Evolutionary conservation across 1,284 basidiomycete genomes (phyloP).

Genomic region (Marasmius sp.): DNA sequence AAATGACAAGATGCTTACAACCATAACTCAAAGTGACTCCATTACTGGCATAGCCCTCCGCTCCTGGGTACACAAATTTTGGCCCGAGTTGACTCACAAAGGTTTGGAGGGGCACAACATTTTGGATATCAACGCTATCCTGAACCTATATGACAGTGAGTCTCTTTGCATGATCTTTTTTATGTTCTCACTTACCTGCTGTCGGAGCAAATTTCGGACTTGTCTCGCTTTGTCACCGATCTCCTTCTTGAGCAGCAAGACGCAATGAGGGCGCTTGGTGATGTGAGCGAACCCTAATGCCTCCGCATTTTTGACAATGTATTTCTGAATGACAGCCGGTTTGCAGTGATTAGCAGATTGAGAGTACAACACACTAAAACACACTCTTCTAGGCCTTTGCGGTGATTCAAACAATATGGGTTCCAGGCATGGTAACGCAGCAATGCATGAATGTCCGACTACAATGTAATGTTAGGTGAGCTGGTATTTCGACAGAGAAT

Average conservation of each 20-base stretch:
- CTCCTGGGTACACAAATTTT: background rate
- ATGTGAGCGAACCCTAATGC: background rate
- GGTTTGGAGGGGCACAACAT: background rate
- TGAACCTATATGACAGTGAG: too few species aligned
- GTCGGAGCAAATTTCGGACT: background rate
- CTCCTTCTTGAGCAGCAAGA: background rate
- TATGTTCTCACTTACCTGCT: too few species aligned
- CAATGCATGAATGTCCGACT: too few species aligned
- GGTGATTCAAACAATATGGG: too few species aligned
- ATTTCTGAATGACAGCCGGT: too few species aligned
- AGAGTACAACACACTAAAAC: too few species aligned
- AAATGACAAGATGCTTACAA: background rate
- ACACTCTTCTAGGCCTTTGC: too few species aligned
- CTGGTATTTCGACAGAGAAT: too few species aligned
- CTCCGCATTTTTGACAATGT: background rate
- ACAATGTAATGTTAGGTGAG: too few species aligned
- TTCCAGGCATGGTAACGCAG: too few species aligned
- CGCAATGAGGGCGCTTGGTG: background rate
- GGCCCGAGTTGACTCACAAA: background rate
- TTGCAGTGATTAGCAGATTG: too few species aligned
- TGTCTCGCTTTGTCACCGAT: background rate
- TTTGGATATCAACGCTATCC: background rate
- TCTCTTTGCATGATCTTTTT: too few species aligned
- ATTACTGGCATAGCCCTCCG: background rate
- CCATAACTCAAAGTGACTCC: background rate